Evolutionary conservation across 352 stramenopile species (phyloP), one percentile per base, ranked within the genome.

Genomic region (Thraustochytrium sp.): DNA sequence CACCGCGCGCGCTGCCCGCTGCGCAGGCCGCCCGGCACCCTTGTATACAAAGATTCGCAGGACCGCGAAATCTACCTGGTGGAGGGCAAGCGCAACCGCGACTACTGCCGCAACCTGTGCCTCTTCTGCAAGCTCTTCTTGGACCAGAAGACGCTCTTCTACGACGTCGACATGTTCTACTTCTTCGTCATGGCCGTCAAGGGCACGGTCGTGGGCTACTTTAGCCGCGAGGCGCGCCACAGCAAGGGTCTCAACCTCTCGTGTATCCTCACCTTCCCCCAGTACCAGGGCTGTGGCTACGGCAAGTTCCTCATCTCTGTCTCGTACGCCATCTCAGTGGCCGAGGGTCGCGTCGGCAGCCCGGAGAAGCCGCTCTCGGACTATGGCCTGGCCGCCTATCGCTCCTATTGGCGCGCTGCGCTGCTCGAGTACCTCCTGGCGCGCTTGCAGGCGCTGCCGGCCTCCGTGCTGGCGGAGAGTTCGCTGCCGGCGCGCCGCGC

Each of bases 251-350:
- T 54, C 38, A 99, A 99, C 87, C 87, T 99, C 42, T 96, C 97
- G 49, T 99, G 97, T 88, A 99, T 99, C 85, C 90, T 99, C 31
- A 99, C 96, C 21, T 98, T 99, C 87, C 97, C 97, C 23, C 98
- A 97, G 87, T 97, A 98, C 86, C 97, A 99, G 88, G 93, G 97
- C 53, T 94, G 95, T 84, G 97, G 97, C 37, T 99, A 99, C 88
- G 97, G 97, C 55, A 99, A 98, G 88, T 99, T 99, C 84, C 97
- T 99, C 84, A 99, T 99, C 86, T 96, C 94, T 75, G 93, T 99
- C 61, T 98, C 93, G 8, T 99, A 99, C 89, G 97, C 99, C 88
- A 90, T 99, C n/a, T 97, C 93, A 84, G 99, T 99, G 88, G 92
- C 95, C 44, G 97, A 99, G 89, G 91, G 94, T 40, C 98, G 97